Evolutionary conservation across 2,329 filamentous ascomycete genomes (phyloP), one percentile per base, ranked within the genome.

Genomic region (Ciborinia camelliae): DNA sequence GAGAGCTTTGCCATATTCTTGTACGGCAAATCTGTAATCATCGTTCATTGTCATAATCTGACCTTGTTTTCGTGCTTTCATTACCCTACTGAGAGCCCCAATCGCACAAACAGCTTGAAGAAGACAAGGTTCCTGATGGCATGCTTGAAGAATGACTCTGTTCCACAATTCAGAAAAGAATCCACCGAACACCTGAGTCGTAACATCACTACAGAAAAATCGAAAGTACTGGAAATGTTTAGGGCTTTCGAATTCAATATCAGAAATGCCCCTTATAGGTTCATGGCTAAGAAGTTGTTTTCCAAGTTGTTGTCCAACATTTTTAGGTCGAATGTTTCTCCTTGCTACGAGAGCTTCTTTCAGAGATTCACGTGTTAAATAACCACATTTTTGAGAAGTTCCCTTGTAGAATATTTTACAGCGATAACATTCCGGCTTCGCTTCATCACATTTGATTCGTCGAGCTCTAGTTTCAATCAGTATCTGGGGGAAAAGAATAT

Each of bases 371-470:
- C 61, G 41, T 57, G 41, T 20, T 28, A 57, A 18, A 55, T 63
- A 63, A 30, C 61, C 12, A 57, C 61, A 63, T 15, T 58, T 39
- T 57, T 47, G 61, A 35, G 52, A 58, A 47, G 43, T 58, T 3
- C 52, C 61, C 28, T 50, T 63, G 7, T 47, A 58, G 12, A 63
- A 63, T 35, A 28, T 63, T 39, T 28, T 57, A 28, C 61, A 63
- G 30, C 61, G 61, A 63, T 37, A 30, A 12, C 61, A 63, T 4
- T 57, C 51, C 8, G 61, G 51, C 10, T 58, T 63, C 8, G 43
- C 51, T 47, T 63, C 61, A 41, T 63, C 61, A 35, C 61, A 63
- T 47, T 63, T 63, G 23, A 63, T 63, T 28, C 51, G 41, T 57
- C 61, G 61, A 32, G 39, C 30, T 57, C 61, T 58, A 5, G 39